A percentile compares a stretch with the other conserved stretches of the same genome.
These are phyloP conservation scores for Populus hybrid DNA, from an alignment of 441 rosid species.

Conservation along the genomic window DNA sequence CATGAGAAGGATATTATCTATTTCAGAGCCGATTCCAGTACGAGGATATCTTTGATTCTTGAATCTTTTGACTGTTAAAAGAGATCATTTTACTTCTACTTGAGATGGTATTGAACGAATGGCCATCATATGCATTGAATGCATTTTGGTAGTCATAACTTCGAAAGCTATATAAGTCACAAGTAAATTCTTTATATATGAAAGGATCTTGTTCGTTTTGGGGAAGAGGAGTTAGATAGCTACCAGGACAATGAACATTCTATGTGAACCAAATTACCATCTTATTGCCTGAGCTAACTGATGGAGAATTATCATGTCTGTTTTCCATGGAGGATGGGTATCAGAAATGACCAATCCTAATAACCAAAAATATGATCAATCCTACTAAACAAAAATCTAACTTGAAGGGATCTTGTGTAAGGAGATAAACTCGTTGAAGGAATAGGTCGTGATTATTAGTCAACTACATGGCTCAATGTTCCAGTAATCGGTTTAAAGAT, in stretches of 20 bases:
- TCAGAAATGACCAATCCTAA: background rate
- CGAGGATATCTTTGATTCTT: too few species aligned
- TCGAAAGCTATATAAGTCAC: background rate
- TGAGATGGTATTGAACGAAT: background rate
- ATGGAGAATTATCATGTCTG: background rate
- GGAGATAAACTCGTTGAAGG: background rate
- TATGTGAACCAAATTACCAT: background rate
- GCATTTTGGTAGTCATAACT: background rate
- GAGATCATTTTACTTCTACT: background rate
- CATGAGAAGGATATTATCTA: too few species aligned
- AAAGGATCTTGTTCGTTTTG: background rate
- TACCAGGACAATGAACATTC: background rate
- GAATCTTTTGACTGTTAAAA: background rate
- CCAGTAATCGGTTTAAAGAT: background rate
- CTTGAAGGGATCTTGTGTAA: background rate
- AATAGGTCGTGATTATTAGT: background rate
- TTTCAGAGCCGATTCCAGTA: too few species aligned
- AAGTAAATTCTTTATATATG: background rate
- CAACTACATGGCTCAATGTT: background rate
- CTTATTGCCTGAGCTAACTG: background rate
- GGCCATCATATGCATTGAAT: background rate
- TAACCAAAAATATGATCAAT: too few species aligned
- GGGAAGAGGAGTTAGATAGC: background rate
- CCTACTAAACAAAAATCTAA: too few species aligned
- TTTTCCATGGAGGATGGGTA: background rate